phyloP scores from a whole-genome alignment of 148 eudicot species.

The Vaccinium corymbosum region DNA sequence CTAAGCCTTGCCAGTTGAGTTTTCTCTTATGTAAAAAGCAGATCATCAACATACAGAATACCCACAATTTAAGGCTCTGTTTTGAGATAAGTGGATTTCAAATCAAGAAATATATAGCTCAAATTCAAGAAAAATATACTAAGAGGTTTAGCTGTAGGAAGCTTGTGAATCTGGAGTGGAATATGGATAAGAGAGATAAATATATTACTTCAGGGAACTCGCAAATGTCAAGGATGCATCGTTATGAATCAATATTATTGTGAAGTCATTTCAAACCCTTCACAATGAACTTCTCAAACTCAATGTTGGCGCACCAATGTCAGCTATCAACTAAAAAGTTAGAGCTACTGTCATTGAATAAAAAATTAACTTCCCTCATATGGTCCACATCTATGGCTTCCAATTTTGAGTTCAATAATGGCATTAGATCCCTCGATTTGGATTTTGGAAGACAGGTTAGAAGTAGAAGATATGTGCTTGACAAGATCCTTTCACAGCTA shows the following conservation, averaged over 20 bases:
- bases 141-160: neutral
- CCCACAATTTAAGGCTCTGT: neutral
- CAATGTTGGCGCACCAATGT: neutral
- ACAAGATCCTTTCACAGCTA: too few species aligned
- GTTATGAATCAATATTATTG: neutral
- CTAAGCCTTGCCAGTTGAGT: neutral
- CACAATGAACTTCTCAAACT: neutral
- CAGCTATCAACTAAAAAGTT: neutral
- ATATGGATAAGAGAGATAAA: neutral
- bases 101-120: neutral
- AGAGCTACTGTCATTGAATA: neutral
- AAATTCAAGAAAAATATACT: neutral
- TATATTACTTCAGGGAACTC: neutral
- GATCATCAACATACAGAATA: neutral
- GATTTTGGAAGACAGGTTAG: too few species aligned
- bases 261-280: neutral
- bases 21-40: too few species aligned
- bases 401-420: neutral
- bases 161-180: neutral
- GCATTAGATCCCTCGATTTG: too few species aligned
- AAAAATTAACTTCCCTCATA: neutral
- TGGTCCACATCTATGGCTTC: neutral
- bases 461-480: too few species aligned
- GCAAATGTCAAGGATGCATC: neutral
- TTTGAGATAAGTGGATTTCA: too few species aligned